Percentiles rank a stretch among this genome's conserved stretches.
Conservation (phyloP, 805 yeast species). For the Teunomyces cretensis region DNA sequence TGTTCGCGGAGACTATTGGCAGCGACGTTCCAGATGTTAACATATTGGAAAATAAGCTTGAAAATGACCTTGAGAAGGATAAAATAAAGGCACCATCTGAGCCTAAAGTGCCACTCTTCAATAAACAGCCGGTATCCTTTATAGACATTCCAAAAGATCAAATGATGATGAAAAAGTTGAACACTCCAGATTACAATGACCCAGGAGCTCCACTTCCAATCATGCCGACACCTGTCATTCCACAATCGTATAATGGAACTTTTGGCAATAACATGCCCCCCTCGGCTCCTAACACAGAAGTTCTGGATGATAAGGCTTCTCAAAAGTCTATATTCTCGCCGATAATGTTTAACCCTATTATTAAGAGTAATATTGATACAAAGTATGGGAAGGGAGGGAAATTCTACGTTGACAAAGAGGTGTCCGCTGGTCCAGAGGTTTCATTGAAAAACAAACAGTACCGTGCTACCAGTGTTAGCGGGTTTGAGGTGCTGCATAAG, state of each 20-base stretch:
- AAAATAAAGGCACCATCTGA: not conserved
- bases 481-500: constrained; percentile 11
- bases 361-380: constrained; percentile 73
- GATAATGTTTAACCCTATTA: constrained; percentile 74
- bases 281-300: not conserved
- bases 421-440: constrained; percentile 18
- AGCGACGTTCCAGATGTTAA: not conserved
- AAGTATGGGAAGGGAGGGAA: constrained; percentile 91
- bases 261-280: constrained; percentile 8
- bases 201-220: constrained; percentile 83
- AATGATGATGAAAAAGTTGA: constrained; percentile 46
- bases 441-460: constrained; percentile 17
- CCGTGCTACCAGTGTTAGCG: constrained; percentile 36
- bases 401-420: constrained; percentile 60
- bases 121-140: constrained; percentile 10
- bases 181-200: constrained; percentile 62
- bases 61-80: constrained; percentile 5
- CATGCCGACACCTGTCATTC: constrained; percentile 48
- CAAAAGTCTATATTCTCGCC: constrained; percentile 76
- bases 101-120: not conserved
- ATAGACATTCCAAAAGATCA: constrained; percentile 59
- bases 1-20: not conserved
- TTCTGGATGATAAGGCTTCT: constrained; percentile 2
- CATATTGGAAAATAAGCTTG: constrained; percentile 6
- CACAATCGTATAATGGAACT: constrained; percentile 17